A percentile compares a stretch with the other conserved stretches of the same genome.
Evolutionary conservation across 2,329 filamentous ascomycete genomes (phyloP).

Genomic region (Colletotrichum sidae): DNA sequence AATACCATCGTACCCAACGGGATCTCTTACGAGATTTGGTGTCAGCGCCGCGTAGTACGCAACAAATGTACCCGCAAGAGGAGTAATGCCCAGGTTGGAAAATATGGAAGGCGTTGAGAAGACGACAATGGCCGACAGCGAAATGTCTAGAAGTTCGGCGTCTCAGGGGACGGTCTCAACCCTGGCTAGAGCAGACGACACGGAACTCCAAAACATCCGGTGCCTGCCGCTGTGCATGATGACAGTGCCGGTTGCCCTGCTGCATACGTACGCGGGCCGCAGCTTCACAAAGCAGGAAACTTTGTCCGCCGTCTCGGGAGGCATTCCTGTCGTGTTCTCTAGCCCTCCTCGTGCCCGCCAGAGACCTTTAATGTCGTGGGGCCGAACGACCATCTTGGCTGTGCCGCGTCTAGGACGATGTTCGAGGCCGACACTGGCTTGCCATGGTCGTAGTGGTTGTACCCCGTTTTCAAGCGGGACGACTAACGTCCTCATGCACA

Average conservation of each 20-base stretch:
- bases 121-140: too few relatives aligned
- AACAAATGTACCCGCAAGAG: too few relatives aligned
- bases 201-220: too few relatives aligned
- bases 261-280: not conserved
- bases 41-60: too few relatives aligned
- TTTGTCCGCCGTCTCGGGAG: constrained; percentile 21
- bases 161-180: too few relatives aligned
- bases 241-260: not conserved
- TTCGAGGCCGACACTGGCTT: not conserved
- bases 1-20: too few relatives aligned
- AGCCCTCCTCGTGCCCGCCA: constrained; percentile 13
- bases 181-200: too few relatives aligned
- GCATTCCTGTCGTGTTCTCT: constrained; percentile 6
- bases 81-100: too few relatives aligned
- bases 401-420: not conserved
- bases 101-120: too few relatives aligned
- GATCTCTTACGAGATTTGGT: too few relatives aligned
- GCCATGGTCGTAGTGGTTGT: not conserved
- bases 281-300: constrained; percentile 24
- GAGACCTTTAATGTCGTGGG: not conserved
- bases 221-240: constrained; percentile 1
- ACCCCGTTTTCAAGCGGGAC: not conserved
- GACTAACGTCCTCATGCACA: constrained; percentile 7
- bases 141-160: too few relatives aligned
- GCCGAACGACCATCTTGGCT: not conserved